Evolutionary conservation across 805 yeast genomes (phyloP).

Genomic region (Suhomyces canberraensis): DNA sequence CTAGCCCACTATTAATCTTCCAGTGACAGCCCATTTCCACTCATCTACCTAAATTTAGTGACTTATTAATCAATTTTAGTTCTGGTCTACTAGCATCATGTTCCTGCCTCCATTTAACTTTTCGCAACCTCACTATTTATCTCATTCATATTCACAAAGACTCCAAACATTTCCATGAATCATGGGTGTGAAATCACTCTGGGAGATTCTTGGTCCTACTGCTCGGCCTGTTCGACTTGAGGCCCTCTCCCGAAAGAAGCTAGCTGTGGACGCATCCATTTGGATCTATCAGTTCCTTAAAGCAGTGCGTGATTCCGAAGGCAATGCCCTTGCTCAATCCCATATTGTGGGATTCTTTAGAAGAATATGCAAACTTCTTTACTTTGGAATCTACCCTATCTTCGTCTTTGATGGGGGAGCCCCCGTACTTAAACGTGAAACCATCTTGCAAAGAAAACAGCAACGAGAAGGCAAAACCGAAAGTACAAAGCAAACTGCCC

Average conservation of each 20-base stretch:
- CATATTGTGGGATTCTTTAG: conserved; percentile 96
- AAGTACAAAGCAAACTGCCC: conserved; percentile 71
- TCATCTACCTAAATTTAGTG: no score
- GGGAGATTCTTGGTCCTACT: conserved; percentile 88
- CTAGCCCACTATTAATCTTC: no score
- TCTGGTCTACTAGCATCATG: no score
- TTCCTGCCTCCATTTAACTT: no score
- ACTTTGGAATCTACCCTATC: conserved; percentile 82
- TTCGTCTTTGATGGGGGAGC: conserved; percentile 97
- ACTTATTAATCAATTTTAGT: no score
- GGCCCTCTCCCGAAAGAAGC: conserved; percentile 66
- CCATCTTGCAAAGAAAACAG: conserved; percentile 70
- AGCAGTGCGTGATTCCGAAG: conserved; percentile 86
- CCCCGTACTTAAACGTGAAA: conserved; percentile 74
- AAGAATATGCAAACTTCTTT: conserved; percentile 84
- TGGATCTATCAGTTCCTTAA: conserved; percentile 97
- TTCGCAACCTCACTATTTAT: no score
- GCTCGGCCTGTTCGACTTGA: conserved; percentile 90
- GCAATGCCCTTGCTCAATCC: conserved; percentile 70
- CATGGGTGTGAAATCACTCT: conserved; percentile 95
- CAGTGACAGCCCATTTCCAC: no score
- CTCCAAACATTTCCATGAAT: no score
- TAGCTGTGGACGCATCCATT: conserved; percentile 97
- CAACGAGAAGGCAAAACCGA: conserved; percentile 72
- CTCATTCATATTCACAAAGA: no score